Evolutionary conservation across 768 basidiomycete species (phyloP), one percentile per base, ranked within the genome.

Genomic region (Suillus alpinus): DNA sequence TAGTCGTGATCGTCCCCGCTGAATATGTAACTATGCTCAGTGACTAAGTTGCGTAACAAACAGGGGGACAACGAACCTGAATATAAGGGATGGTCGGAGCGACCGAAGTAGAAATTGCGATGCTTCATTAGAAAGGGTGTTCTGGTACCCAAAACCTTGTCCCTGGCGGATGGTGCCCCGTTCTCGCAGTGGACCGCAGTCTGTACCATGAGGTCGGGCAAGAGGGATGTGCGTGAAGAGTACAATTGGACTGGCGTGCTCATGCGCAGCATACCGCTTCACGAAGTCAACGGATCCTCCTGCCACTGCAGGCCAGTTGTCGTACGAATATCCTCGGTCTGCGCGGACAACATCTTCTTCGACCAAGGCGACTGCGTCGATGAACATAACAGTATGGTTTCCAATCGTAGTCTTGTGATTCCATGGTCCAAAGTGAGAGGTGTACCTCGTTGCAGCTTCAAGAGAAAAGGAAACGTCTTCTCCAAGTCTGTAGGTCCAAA

Each of bases 1-100:
- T 95, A 94, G 68, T 98, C 96, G 71, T 97, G 95, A 69, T 98
- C 95, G 72, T 98, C 94, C 6, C 93, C 96, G 65, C 92, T 94
- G 61, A 51, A 62, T 44, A 57, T 50, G 59, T 43, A 46, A 61
- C 40, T 59, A 41, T 34, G 52, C 60, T 65, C 57, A 65, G 65
- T 31, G 36, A 56, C 34, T 29, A 55, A 52, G 29, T 3, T 32
- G 2, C 59, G 49, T 12, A 13, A n/a, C 16, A 23, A 52, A 60
- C 29, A 51, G 36, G 32, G 56, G 26, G 20, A 32, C 12, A 51
- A 65, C 77, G 60, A 65, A 90, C 90, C 91, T 94, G 73, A 94
- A 89, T 37, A 95, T 78, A 13, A 91, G 72, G 1, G 80, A 77
- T 6, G 95, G 95, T 41, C 78, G 76, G 32, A 94, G 70, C 20